Base-by-base conservation (phyloP, 352 stramenopile genomes). In the Phytophthora pisi region DNA sequence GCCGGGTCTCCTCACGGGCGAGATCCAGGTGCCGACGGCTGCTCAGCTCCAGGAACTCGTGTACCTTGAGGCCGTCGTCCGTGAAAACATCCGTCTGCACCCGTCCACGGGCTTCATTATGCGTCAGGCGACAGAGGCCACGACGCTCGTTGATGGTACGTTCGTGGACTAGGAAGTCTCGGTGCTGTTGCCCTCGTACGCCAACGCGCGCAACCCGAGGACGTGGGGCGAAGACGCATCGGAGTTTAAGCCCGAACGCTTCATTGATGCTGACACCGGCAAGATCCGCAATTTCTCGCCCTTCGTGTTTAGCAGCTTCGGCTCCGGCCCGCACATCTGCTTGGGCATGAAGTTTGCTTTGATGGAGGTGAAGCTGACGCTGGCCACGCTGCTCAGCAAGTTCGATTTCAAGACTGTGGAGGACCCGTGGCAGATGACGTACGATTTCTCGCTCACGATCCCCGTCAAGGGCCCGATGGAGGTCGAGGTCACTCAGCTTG, bases 1-100 rank as follows among this genome's bases (percentile, higher is more conserved):
- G 11, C 71, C 74, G 0, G 53, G 18, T 24, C 28, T 79, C 24
- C 13, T 58, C 26, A 58, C 40, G 0, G 62, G 58, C 5, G 49
- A 62, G 16, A 40, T 71, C 8, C 28, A 68, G 47, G 53, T 75
- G 30, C 71, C 72, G 0, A 71, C 57, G 2, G 67, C 68, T 23
- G 74, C 72, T 15, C 64, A 85, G 26, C 43, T 86, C 18, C 65
- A 78, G 62, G 50, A 75, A 13, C 67, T 91, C 8, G 65, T 74
- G 50, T 92, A 89, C 57, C 53, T 90, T 3, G 67, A 81, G 30
- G 84, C 74, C 7, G 74, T 75, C 23, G 66, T 90, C 24, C 66
- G 60, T 3, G 84, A 92, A 63, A 86, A 68, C 28, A 59, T 92
- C 24, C 78, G 84, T 0, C 58, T 92, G 16, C 85, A 78, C 57